phyloP scores from a whole-genome alignment of 73 alveolate genomes.

The Paramecium bursaria region DNA sequence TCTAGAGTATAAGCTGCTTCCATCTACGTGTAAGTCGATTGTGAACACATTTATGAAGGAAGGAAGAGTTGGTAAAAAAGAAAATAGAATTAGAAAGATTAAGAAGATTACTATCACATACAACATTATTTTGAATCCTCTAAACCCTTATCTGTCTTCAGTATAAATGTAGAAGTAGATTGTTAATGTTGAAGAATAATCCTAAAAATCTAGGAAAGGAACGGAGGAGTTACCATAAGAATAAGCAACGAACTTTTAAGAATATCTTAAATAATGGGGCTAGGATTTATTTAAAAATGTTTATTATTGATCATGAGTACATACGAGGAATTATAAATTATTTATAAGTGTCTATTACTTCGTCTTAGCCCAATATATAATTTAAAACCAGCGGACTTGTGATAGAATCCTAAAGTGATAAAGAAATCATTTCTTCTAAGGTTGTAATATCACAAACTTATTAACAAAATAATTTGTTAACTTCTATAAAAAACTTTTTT shows the following conservation, averaged over 20 bases:
- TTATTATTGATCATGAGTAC: conserved; percentile 47
- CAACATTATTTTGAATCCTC: conserved; percentile 30
- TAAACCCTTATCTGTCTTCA: conserved; percentile 7
- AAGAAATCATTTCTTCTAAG: conserved; percentile 16
- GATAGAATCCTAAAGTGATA: neutral
- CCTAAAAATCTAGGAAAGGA: conserved; percentile 11
- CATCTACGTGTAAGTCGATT: conserved; percentile 57
- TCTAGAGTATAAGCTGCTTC: neutral
- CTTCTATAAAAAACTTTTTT: conserved; percentile 23
- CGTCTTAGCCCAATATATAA: conserved; percentile 2
- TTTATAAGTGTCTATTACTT: conserved; percentile 8
- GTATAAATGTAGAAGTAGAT: neutral
- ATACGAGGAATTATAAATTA: conserved; percentile 41
- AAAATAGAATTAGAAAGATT: conserved; percentile 34
- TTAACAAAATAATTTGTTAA: neutral
- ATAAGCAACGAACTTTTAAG: too few species aligned
- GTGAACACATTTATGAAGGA: conserved; percentile 56
- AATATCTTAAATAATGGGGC: too few species aligned
- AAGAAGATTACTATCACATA: conserved; percentile 30
- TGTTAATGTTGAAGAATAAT: conserved; percentile 14
- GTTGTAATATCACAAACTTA: conserved; percentile 46
- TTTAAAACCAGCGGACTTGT: conserved; percentile 42
- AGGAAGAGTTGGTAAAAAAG: conserved; percentile 62
- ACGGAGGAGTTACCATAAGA: conserved; percentile 10
- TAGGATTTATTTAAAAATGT: too few species aligned